Conservation (phyloP, 2,329 filamentous ascomycete genomes). For the Tolypocladium guangdongense region DNA sequence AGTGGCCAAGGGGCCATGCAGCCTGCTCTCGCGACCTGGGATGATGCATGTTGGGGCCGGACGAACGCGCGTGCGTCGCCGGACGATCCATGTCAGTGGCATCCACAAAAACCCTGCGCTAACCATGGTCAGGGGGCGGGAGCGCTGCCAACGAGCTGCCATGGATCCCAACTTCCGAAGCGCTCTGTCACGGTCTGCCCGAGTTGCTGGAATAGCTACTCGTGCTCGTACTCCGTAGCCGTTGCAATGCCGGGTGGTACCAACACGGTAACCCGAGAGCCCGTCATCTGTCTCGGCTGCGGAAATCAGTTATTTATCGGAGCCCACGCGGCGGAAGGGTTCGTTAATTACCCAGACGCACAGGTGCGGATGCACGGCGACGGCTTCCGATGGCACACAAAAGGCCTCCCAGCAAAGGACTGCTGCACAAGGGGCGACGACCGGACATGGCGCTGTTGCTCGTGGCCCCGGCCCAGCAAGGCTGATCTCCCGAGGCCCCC, state of each 20-base stretch:
- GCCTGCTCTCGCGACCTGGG: not conserved
- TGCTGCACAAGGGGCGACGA: not conserved
- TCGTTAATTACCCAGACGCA: not conserved
- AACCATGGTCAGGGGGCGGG: not conserved
- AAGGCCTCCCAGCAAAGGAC: not conserved
- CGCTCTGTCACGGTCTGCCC: too few relatives aligned
- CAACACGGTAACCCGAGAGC: too few relatives aligned
- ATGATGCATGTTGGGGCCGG: not conserved
- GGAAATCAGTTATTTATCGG: not conserved
- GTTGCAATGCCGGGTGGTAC: not conserved
- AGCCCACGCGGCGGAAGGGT: not conserved
- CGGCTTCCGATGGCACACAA: not conserved
- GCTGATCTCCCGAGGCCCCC: constrained; percentile 4
- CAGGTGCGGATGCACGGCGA: not conserved
- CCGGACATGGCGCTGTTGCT: not conserved
- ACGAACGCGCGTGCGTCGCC: not conserved
- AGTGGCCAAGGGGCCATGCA: not conserved
- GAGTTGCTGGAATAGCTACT: too few relatives aligned
- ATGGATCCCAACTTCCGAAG: not conserved
- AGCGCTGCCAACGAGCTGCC: not conserved
- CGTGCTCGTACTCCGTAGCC: too few relatives aligned
- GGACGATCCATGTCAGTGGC: not conserved
- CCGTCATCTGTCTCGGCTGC: not conserved
- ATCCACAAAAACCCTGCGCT: not conserved
- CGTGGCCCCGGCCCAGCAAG: constrained; percentile 1